Percentiles rank a stretch among this genome's conserved stretches.
phyloP scores from a whole-genome alignment of 208 protist genomes.

The Leishmania amazonensis region DNA sequence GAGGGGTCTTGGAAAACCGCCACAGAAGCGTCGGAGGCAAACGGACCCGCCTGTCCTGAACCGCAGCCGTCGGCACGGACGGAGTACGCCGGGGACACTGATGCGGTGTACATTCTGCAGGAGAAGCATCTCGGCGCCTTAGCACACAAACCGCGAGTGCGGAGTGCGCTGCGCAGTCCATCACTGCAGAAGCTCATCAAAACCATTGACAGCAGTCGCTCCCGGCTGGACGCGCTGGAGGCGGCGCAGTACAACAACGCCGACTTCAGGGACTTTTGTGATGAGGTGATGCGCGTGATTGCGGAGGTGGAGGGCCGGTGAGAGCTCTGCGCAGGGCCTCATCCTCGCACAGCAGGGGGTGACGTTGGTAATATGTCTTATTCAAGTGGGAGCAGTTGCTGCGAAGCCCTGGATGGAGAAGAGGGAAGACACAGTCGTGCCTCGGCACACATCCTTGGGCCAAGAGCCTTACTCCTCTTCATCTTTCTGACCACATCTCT shows the following conservation, averaged over 20 bases:
- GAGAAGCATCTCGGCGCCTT: constrained; percentile 70
- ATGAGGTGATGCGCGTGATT: constrained; percentile 55
- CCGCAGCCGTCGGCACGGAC: not conserved
- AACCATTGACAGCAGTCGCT: constrained; percentile 71
- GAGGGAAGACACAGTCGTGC: not conserved
- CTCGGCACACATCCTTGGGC: not conserved
- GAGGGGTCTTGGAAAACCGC: not conserved
- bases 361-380: not conserved
- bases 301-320: constrained; percentile 32
- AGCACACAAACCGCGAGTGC: constrained; percentile 44
- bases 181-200: constrained; percentile 68
- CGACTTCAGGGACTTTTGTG: constrained; percentile 76
- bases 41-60: not conserved
- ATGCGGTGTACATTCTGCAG: constrained; percentile 52
- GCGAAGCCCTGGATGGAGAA: not conserved
- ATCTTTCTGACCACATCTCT: not conserved
- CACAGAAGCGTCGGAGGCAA: not conserved
- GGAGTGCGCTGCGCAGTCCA: constrained; percentile 43
- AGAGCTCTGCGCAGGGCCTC: not conserved
- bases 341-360: not conserved
- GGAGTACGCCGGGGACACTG: constrained; percentile 27
- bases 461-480: not conserved
- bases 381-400: not conserved
- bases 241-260: constrained; percentile 76
- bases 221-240: constrained; percentile 76